Base-by-base conservation (phyloP, 495 filamentous ascomycete genomes). In the Mytilinidion resinicola region DNA sequence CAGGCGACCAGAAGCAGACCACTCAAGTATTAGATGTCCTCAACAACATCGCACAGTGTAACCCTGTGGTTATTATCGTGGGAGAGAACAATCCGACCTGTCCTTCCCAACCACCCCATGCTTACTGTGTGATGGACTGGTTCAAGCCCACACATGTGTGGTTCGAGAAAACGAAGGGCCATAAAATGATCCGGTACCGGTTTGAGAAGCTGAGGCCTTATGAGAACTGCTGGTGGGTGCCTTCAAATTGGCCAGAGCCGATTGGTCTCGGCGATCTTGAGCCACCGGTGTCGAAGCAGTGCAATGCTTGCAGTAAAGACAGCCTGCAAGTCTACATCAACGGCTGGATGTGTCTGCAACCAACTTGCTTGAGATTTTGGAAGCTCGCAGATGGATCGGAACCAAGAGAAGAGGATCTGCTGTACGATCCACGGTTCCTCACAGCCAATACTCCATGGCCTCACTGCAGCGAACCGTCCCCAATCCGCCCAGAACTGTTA, bases 141-240 rank as follows among this genome's bases (percentile, higher is more conserved):
- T 95, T 91, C 66, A 81, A 84, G 33, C 71, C 89, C 15, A 88
- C 85, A 0, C 72, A 87, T 36, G 71, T 90, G 1, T 96, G 90
- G 90, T 73, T 66, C 14, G 89, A 96, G 63, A 79, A 74, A 47
- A 63, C 69, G 4, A 66, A 73, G 0, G 56, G 69, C 0, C 73
- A 78, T 15, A 76, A 67, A 0, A 68, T 77, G 0, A 77, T 78
- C 59, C 84, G 79, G 60, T 76, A 86, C 14, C 80, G 90, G 5
- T 78, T 91, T 21, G 83, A 96, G 69, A 91, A 91, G 61, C 67
- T 89, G 1, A 69, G 88, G 17, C 69, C 84, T 0, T 39, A 60
- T 0, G 61, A 71, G 17, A 74, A 75, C 34, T 86, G 88, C 42
- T 95, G 90, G 90, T 92, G 87, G 85, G 70, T 80, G 14, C 68